phyloP scores from a whole-genome alignment of 495 filamentous ascomycete genomes.

The Penicillium odoratum region DNA sequence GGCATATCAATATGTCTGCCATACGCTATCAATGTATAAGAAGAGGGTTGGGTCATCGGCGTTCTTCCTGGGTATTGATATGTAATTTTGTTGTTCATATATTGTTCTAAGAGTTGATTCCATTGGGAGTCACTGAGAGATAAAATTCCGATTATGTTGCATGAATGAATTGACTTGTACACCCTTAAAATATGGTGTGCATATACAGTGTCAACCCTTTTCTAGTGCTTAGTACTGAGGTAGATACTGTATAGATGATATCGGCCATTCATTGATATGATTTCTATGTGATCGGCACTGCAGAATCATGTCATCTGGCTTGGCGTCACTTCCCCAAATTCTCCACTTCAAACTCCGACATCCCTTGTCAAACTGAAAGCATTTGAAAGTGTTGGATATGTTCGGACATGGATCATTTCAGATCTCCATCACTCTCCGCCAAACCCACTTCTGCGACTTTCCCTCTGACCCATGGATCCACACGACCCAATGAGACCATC shows the following conservation, averaged over 20 bases:
- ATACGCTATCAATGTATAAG: background rate
- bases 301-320: slow-evolving; percentile 1
- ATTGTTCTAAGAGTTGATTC: background rate
- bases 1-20: background rate
- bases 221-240: too few species aligned
- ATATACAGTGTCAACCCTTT: too few species aligned
- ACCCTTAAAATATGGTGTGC: too few species aligned
- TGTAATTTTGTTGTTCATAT: background rate
- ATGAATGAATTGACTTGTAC: background rate
- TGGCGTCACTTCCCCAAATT: background rate
- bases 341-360: background rate
- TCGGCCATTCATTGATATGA: too few species aligned
- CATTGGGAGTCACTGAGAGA: background rate
- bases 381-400: background rate
- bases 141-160: background rate
- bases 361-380: background rate
- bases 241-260: too few species aligned
- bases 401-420: slow-evolving; percentile 27
- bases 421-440: slow-evolving; percentile 8
- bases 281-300: background rate
- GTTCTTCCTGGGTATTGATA: slow-evolving; percentile 14
- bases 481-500: slow-evolving; percentile 12
- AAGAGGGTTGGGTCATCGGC: slow-evolving; percentile 17
- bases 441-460: slow-evolving; percentile 19
- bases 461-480: slow-evolving; percentile 33